Conservation (phyloP, 805 yeast species). For the Torulaspora quercuum region DNA sequence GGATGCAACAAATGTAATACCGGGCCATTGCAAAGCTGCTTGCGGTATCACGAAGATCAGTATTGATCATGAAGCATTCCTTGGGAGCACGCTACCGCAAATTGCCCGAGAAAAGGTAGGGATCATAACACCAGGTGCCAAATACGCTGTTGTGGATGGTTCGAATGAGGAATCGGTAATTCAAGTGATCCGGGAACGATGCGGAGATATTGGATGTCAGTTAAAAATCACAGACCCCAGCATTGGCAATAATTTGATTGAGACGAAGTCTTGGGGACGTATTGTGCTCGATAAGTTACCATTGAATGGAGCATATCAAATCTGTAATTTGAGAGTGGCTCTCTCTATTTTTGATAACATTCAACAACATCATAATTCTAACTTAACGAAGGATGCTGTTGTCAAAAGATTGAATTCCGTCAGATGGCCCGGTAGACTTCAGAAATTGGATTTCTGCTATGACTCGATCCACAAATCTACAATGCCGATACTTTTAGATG, state of each 20-base stretch:
- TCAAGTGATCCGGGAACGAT: slow-evolving; percentile 41
- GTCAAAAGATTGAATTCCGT: slow-evolving; percentile 52
- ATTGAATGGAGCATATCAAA: slow-evolving; percentile 69
- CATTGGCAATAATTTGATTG: slow-evolving; percentile 12
- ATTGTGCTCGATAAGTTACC: slow-evolving; percentile 45
- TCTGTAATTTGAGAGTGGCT: slow-evolving; percentile 65
- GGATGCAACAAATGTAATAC: slow-evolving; percentile 83
- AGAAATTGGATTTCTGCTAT: slow-evolving; percentile 40
- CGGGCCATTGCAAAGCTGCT: slow-evolving; percentile 46
- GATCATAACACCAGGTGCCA: slow-evolving; percentile 51
- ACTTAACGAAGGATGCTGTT: slow-evolving; percentile 39
- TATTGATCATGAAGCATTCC: slow-evolving; percentile 73
- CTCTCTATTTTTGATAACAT: slow-evolving; percentile 48
- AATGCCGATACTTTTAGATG: slow-evolving; percentile 59
- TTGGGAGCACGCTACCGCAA: slow-evolving; percentile 61
- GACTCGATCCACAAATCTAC: slow-evolving; percentile 19
- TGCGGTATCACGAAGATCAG: slow-evolving; percentile 84
- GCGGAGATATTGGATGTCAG: slow-evolving; percentile 35
- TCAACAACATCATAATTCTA: slow-evolving; percentile 23
- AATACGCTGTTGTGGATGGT: slow-evolving; percentile 66
- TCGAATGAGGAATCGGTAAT: slow-evolving; percentile 55
- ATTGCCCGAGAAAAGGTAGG: slow-evolving; percentile 88
- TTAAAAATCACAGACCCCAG: slow-evolving; percentile 27
- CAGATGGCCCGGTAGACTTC: slow-evolving; percentile 87
- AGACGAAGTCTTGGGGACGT: slow-evolving; percentile 34